Conservation (phyloP, 1,284 basidiomycete genomes). For the Schizopora paradoxa region DNA sequence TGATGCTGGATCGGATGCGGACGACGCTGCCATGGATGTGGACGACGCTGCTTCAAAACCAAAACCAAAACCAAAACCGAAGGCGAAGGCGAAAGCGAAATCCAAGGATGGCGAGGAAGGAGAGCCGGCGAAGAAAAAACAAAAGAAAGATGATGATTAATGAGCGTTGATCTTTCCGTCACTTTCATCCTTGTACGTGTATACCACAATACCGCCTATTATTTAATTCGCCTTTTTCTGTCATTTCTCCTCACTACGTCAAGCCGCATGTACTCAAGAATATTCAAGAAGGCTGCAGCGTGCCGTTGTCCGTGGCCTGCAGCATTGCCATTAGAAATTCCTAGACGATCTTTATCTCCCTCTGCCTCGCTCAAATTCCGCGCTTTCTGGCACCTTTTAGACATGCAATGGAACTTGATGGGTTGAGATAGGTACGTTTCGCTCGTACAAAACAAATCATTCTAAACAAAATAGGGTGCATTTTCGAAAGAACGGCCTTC, state of each 20-base stretch:
- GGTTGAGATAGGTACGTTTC: too few species aligned
- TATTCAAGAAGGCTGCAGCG: too few species aligned
- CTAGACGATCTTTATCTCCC: too few species aligned
- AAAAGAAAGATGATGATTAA: slow-evolving; percentile 34
- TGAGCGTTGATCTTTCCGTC: neutral
- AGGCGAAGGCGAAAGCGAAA: slow-evolving; percentile 48
- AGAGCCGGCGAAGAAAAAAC: slow-evolving; percentile 70
- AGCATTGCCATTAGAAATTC: too few species aligned
- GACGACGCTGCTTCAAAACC: slow-evolving; percentile 40
- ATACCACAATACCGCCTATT: neutral
- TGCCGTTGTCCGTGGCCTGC: too few species aligned
- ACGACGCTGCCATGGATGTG: slow-evolving; percentile 30
- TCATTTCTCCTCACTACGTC: neutral
- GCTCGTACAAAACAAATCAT: too few species aligned
- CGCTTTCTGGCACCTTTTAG: too few species aligned
- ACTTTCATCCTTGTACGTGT: neutral
- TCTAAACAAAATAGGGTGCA: too few species aligned
- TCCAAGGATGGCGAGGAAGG: slow-evolving; percentile 36
- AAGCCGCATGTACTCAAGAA: neutral
- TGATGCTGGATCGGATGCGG: slow-evolving; percentile 30
- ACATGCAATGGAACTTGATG: too few species aligned
- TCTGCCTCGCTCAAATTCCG: too few species aligned
- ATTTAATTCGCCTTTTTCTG: neutral
- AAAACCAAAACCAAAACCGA: slow-evolving; percentile 39
- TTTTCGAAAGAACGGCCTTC: too few species aligned